Evolutionary conservation across 345 rosid species (phyloP).

Genomic region (Gossypium arboreum): DNA sequence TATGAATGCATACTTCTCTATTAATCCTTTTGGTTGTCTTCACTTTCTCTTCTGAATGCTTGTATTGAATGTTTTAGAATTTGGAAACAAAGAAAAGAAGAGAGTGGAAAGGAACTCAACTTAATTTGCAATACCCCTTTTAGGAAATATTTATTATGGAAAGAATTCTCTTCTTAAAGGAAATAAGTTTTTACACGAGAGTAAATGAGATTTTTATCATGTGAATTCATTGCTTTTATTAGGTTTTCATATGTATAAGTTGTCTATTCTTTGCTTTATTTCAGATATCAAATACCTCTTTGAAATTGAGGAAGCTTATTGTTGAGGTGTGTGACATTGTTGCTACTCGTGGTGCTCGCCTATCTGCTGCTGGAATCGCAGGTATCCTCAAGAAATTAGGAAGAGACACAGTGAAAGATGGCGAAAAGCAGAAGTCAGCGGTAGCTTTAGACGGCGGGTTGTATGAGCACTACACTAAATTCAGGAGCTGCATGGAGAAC

Average conservation of each 20-base stretch:
- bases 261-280: conserved; percentile 9
- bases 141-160: neutral
- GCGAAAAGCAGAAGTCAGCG: conserved; percentile 48
- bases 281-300: conserved; percentile 56
- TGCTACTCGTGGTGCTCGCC: conserved; percentile 64
- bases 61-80: neutral
- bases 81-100: neutral
- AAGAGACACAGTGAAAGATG: conserved; percentile 42
- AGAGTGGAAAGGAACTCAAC: neutral
- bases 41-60: neutral
- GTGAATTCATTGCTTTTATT: neutral
- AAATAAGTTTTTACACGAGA: neutral
- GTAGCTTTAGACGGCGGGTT: conserved; percentile 71
- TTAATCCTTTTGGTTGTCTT: neutral
- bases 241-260: neutral
- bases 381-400: conserved; percentile 76
- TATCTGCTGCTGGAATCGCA: conserved; percentile 65
- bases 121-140: too few relatives aligned
- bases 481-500: conserved; percentile 45
- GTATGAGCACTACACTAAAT: conserved; percentile 62
- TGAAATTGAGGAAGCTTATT: conserved; percentile 53
- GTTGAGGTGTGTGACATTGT: conserved; percentile 56
- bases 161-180: neutral
- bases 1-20: neutral
- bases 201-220: neutral